Percentiles rank a stretch among this genome's conserved stretches.
phyloP scores from a whole-genome alignment of 2,329 filamentous ascomycete genomes.

The Tolypocladium inflatum region DNA sequence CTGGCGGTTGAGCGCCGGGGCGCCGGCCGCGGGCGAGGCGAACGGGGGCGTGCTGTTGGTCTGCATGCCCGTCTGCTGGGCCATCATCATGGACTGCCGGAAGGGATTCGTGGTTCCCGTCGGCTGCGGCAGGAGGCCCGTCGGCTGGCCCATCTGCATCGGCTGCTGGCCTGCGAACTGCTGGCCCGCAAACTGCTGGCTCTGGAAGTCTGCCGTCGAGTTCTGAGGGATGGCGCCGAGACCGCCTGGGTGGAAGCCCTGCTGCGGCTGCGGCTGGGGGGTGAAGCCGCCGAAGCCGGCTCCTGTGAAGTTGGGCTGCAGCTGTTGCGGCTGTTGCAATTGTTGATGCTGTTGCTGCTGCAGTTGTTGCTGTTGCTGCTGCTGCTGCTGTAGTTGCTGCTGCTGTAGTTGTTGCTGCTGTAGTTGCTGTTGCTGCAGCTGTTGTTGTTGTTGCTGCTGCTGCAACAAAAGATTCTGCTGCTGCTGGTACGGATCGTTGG shows the following conservation, averaged over 20 bases:
- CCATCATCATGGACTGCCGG: slow-evolving; percentile 76
- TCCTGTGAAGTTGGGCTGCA: slow-evolving; percentile 49
- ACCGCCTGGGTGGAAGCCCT: slow-evolving; percentile 40
- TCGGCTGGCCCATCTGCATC: slow-evolving; percentile 26
- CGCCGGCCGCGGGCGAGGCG: slow-evolving; percentile 29
- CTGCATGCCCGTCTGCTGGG: slow-evolving; percentile 40
- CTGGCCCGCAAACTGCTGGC: slow-evolving; percentile 8
- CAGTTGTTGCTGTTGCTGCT: slow-evolving; percentile 21
- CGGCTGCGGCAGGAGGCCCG: slow-evolving; percentile 32
- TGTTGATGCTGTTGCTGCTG: slow-evolving; percentile 16
- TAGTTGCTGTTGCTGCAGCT: slow-evolving; percentile 21
- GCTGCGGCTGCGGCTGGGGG: slow-evolving; percentile 54
- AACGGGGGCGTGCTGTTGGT: slow-evolving; percentile 13
- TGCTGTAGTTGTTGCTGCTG: slow-evolving; percentile 18
- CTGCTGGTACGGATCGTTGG: slow-evolving; percentile 23
- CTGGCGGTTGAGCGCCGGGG: slow-evolving; percentile 42
- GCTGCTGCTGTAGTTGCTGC: slow-evolving; percentile 15
- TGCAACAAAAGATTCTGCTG: slow-evolving; percentile 21
- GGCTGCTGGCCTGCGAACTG: slow-evolving; percentile 12
- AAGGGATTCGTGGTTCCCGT: slow-evolving; percentile 77
- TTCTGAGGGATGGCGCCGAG: slow-evolving; percentile 52
- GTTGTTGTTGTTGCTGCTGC: slow-evolving; percentile 20
- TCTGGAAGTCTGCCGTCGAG: slow-evolving; percentile 40
- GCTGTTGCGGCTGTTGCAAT: slow-evolving; percentile 28
- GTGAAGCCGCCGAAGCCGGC: slow-evolving; percentile 79